Evolutionary conservation across 2,329 filamentous ascomycete species (phyloP).

Genomic region (Cladophialophora immunda): DNA sequence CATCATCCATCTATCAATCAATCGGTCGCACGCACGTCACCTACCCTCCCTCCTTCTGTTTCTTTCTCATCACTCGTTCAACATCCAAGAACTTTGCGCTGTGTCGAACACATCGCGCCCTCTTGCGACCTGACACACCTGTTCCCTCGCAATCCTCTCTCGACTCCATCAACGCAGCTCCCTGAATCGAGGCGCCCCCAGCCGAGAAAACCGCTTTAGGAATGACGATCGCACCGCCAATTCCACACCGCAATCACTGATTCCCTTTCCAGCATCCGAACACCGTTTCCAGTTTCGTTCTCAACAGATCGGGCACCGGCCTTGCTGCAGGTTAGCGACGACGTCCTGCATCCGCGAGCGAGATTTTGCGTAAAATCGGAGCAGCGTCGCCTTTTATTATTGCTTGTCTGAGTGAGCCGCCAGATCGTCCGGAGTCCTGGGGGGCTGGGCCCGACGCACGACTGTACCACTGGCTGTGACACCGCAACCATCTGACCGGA

Average conservation of each 20-base stretch:
- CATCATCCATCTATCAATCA: background rate
- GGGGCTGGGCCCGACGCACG: conserved; percentile 13
- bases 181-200: conserved; percentile 1
- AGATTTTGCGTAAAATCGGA: background rate
- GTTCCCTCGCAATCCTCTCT: background rate
- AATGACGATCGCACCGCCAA: conserved; percentile 21
- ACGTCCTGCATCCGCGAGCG: conserved; percentile 1
- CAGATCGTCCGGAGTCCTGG: conserved; percentile 13
- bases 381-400: background rate
- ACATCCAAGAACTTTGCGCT: background rate
- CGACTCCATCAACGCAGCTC: conserved; percentile 15
- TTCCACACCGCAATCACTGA: conserved; percentile 16
- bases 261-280: conserved; percentile 3
- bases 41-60: conserved; percentile 8
- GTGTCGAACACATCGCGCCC: background rate
- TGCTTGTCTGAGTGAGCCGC: conserved; percentile 17
- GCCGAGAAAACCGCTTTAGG: conserved; percentile 9
- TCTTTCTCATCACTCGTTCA: conserved; percentile 5
- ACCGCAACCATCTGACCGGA: conserved; percentile 12
- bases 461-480: conserved; percentile 6
- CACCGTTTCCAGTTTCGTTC: conserved; percentile 15
- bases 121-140: background rate
- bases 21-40: background rate
- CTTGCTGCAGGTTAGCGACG: conserved; percentile 14
- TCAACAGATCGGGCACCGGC: background rate